phyloP scores from a whole-genome alignment of 164 flowering plant species.

The Dillenia turbinata region DNA sequence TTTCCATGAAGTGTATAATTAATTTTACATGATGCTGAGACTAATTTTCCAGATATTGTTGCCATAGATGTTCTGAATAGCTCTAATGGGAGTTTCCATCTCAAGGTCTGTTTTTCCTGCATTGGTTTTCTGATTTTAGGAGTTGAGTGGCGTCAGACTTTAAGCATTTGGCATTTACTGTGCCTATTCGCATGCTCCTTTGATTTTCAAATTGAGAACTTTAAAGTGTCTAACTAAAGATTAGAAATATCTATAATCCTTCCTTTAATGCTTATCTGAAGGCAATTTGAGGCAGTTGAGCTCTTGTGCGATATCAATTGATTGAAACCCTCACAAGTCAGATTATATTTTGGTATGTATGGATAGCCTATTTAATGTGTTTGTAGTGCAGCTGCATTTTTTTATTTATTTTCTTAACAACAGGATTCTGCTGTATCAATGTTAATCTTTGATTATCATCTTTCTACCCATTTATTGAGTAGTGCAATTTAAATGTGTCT shows the following conservation, averaged over 20 bases:
- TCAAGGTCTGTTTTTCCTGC: slow-evolving; percentile 47
- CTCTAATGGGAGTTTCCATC: slow-evolving; percentile 30
- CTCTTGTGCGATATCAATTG: slow-evolving; percentile 68
- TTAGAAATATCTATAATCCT: no score
- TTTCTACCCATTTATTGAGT: no score
- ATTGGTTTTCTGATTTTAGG: neutral
- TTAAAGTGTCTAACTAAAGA: no score
- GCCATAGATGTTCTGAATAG: slow-evolving; percentile 29
- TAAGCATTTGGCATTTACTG: no score
- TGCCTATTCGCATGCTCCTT: no score
- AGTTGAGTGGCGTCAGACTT: neutral
- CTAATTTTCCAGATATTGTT: slow-evolving; percentile 64
- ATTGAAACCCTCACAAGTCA: slow-evolving; percentile 38
- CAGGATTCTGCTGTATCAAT: no score
- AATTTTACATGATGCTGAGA: slow-evolving; percentile 38
- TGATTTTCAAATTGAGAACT: no score
- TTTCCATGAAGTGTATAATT: slow-evolving; percentile 69
- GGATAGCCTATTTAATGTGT: neutral
- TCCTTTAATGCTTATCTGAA: slow-evolving; percentile 9
- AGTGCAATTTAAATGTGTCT: no score
- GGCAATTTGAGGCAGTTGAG: slow-evolving; percentile 65
- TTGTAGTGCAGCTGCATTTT: neutral
- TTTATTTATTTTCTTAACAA: neutral
- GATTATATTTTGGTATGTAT: slow-evolving; percentile 68
- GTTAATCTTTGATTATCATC: no score